A percentile compares a stretch with the other conserved stretches of the same genome.
phyloP scores from a whole-genome alignment of 768 basidiomycete genomes.

The Trametes meyenii region DNA sequence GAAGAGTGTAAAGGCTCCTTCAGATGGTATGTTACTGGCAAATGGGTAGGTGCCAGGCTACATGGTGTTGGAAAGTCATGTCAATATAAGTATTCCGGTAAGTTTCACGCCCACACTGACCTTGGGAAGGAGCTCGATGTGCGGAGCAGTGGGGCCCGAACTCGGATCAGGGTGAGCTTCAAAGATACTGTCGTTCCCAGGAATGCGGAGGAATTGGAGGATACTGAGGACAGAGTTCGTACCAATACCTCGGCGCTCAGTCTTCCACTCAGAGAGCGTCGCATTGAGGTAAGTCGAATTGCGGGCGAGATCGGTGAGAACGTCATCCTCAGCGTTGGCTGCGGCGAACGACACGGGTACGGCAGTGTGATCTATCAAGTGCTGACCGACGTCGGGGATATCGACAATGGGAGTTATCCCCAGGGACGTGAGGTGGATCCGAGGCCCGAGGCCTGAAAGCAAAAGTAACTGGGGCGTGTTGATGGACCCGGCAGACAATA shows the following conservation, averaged over 20 bases:
- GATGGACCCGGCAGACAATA: constrained; percentile 28
- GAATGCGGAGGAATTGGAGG: constrained; percentile 14
- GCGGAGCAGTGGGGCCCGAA: too few species aligned
- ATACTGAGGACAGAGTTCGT: constrained; percentile 3
- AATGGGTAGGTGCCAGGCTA: constrained; percentile 7
- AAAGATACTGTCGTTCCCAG: constrained; percentile 4
- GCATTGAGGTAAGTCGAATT: constrained; percentile 15
- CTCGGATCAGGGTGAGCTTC: constrained; percentile 11
- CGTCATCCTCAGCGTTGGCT: constrained; percentile 12
- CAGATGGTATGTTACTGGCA: constrained; percentile 12
- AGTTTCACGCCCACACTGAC: too few species aligned
- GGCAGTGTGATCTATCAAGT: constrained; percentile 34
- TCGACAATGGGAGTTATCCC: constrained; percentile 27
- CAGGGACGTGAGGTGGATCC: constrained; percentile 21
- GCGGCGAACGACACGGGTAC: constrained; percentile 22
- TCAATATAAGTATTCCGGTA: not conserved
- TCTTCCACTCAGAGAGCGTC: constrained; percentile 19
- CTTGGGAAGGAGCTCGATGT: too few species aligned
- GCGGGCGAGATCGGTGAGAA: constrained; percentile 13
- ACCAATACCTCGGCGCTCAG: constrained; percentile 17
- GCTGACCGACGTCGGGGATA: constrained; percentile 33
- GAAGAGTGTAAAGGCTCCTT: constrained; percentile 26
- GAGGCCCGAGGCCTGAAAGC: constrained; percentile 36
- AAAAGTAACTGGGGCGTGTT: constrained; percentile 30
- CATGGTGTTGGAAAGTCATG: not conserved